Conservation (phyloP, 768 basidiomycete species). For the Asterophora parasitica region DNA sequence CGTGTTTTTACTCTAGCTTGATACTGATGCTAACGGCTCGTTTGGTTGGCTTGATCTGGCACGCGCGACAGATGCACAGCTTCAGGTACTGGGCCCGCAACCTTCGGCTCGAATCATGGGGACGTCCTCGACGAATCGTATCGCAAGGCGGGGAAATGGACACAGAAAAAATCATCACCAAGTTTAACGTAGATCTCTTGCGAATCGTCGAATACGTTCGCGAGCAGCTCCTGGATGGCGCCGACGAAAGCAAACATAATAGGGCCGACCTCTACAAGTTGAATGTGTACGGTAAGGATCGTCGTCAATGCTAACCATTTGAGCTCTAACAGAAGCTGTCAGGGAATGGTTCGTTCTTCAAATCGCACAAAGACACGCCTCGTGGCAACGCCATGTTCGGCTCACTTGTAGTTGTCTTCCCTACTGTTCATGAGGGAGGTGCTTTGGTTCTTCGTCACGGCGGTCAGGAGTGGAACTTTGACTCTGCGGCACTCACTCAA, state of each 20-base stretch:
- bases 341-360: constrained; percentile 45
- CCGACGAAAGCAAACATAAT: constrained; percentile 15
- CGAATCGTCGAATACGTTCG: constrained; percentile 3
- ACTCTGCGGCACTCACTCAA: constrained; percentile 16
- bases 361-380: constrained; percentile 46
- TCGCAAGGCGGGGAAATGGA: constrained; percentile 44
- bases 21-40: too few relatives aligned
- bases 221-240: constrained; percentile 12
- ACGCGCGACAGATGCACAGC: constrained; percentile 4
- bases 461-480: constrained; percentile 31
- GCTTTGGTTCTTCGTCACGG: constrained; percentile 32
- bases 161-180: constrained; percentile 26
- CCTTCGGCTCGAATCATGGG: constrained; percentile 32
- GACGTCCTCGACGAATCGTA: constrained; percentile 41
- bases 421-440: constrained; percentile 44
- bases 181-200: constrained; percentile 20
- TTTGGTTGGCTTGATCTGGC: constrained; percentile 12
- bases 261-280: constrained; percentile 30
- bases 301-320: too few relatives aligned
- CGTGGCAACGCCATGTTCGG: constrained; percentile 42
- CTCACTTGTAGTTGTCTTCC: constrained; percentile 46
- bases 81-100: constrained; percentile 29
- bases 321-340: neutral
- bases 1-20: too few relatives aligned
- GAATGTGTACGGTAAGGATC: constrained; percentile 32